phyloP scores from a whole-genome alignment of 768 basidiomycete genomes.

The Tulasnella sp. region DNA sequence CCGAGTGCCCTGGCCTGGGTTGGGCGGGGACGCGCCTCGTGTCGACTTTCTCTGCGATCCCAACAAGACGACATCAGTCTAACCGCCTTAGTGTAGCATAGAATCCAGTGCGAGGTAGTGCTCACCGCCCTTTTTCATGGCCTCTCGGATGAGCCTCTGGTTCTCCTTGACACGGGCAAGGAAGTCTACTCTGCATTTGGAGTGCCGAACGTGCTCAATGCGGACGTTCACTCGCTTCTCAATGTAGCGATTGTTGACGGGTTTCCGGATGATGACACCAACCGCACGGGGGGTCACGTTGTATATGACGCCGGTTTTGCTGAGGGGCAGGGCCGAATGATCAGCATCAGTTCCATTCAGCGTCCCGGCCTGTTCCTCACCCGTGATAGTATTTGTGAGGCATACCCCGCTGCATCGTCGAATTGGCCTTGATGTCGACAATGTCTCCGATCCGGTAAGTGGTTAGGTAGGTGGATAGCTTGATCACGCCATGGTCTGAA shows the following conservation, averaged over 20 bases:
- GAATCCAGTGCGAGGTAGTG: slow-evolving; percentile 23
- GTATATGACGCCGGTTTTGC: slow-evolving; percentile 96
- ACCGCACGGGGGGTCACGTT: slow-evolving; percentile 93
- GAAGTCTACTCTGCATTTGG: slow-evolving; percentile 96
- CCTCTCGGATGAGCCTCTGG: slow-evolving; percentile 68
- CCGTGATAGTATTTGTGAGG: slow-evolving; percentile 98
- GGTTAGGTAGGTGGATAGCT: slow-evolving; percentile 86
- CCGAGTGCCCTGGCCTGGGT: slow-evolving; percentile 68
- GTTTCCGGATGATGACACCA: slow-evolving; percentile 95
- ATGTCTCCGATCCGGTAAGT: slow-evolving; percentile 95
- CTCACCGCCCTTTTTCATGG: slow-evolving; percentile 85
- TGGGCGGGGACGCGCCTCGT: slow-evolving; percentile 77
- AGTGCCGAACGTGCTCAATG: slow-evolving; percentile 91
- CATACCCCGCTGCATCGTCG: slow-evolving; percentile 99
- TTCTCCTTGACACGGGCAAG: slow-evolving; percentile 90
- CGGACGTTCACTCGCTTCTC: slow-evolving; percentile 99
- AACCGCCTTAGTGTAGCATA: slow-evolving; percentile 6
- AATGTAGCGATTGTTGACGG: slow-evolving; percentile 97
- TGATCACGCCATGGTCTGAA: slow-evolving; percentile 80
- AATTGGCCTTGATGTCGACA: slow-evolving; percentile 99
- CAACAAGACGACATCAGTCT: background rate
- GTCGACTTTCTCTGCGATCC: slow-evolving; percentile 53
- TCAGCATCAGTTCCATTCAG: background rate
- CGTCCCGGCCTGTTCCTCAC: slow-evolving; percentile 38
- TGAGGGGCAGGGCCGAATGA: slow-evolving; percentile 26